Conservation (phyloP, 2,329 filamentous ascomycete genomes). For the Pseudocercospora musae region DNA sequence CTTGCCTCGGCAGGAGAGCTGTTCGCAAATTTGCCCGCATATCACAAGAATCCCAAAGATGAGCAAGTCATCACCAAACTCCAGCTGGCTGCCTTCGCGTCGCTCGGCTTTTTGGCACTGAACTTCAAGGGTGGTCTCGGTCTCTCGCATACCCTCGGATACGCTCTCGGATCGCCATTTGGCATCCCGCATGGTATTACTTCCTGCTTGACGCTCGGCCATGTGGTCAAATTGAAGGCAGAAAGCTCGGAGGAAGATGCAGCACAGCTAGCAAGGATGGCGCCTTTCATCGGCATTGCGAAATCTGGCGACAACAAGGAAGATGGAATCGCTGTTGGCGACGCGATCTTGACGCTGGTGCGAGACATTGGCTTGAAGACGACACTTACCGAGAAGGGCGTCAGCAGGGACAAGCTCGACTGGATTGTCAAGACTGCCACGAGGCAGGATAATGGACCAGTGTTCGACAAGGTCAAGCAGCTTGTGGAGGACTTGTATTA, state of each 20-base stretch:
- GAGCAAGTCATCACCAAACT: slow-evolving; percentile 50
- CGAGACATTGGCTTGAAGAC: slow-evolving; percentile 43
- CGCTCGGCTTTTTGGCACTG: slow-evolving; percentile 49
- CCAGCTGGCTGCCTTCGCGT: slow-evolving; percentile 52
- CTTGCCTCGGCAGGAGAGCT: slow-evolving; percentile 47
- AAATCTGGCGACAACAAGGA: slow-evolving; percentile 40
- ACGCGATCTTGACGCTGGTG: slow-evolving; percentile 45
- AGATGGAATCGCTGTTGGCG: slow-evolving; percentile 46
- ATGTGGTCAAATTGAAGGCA: slow-evolving; percentile 54
- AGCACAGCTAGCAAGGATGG: slow-evolving; percentile 44
- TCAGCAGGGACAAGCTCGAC: slow-evolving; percentile 41
- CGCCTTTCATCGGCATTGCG: slow-evolving; percentile 44
- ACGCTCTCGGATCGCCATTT: slow-evolving; percentile 55
- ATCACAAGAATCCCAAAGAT: slow-evolving; percentile 45
- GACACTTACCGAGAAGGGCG: slow-evolving; percentile 47
- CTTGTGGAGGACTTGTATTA: slow-evolving; percentile 45
- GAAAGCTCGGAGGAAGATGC: slow-evolving; percentile 42
- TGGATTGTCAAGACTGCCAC: slow-evolving; percentile 46
- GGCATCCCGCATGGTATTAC: slow-evolving; percentile 57
- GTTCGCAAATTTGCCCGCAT: slow-evolving; percentile 49
- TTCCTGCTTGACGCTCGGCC: slow-evolving; percentile 52
- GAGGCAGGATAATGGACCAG: slow-evolving; percentile 40
- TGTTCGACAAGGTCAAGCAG: slow-evolving; percentile 43
- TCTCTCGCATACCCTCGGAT: slow-evolving; percentile 42
- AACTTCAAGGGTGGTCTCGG: slow-evolving; percentile 53